These are phyloP conservation scores for Pythium scleroteichum DNA, from an alignment of 352 stramenopile genomes.

Conservation along the genomic window DNA sequence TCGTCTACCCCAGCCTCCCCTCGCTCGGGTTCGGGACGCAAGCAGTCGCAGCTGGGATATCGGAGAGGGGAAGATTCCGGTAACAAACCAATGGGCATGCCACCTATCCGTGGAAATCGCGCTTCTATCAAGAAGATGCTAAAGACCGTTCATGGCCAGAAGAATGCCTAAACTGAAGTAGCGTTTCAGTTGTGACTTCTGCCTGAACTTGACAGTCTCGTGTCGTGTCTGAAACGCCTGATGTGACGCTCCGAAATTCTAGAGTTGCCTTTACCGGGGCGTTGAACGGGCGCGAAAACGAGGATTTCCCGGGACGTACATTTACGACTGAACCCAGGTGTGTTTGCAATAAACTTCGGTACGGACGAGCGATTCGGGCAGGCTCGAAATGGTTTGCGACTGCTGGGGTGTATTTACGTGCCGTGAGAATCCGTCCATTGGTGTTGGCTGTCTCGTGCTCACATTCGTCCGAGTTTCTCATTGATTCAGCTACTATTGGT, in stretches of 20 bases:
- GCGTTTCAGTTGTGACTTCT: slow-evolving; percentile 2
- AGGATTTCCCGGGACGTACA: slow-evolving; percentile 27
- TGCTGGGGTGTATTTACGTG: slow-evolving; percentile 35
- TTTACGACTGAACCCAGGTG: slow-evolving; percentile 41
- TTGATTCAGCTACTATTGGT: no score
- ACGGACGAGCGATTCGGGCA: slow-evolving; percentile 35
- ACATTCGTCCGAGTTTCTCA: no score
- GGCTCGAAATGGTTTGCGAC: slow-evolving; percentile 46
- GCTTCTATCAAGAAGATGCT: slow-evolving; percentile 70
- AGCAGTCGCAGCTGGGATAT: slow-evolving; percentile 17
- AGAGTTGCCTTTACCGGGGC: not conserved
- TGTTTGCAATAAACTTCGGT: slow-evolving; percentile 29
- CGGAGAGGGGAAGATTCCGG: not conserved
- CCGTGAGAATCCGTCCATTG: slow-evolving; percentile 22
- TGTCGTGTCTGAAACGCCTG: not conserved
- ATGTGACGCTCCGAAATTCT: not conserved
- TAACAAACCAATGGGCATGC: not conserved
- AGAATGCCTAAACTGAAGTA: slow-evolving; percentile 48
- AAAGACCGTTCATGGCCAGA: slow-evolving; percentile 69
- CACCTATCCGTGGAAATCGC: slow-evolving; percentile 13
- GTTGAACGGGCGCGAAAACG: not conserved
- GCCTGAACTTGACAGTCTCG: slow-evolving; percentile 23
- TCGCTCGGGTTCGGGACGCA: slow-evolving; percentile 1
- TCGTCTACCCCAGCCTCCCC: slow-evolving; percentile 19
- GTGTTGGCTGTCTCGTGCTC: not conserved